Evolutionary conservation across 371 early-diverging fungal genomes (phyloP).

Genomic region (Synchytrium microbalum): DNA sequence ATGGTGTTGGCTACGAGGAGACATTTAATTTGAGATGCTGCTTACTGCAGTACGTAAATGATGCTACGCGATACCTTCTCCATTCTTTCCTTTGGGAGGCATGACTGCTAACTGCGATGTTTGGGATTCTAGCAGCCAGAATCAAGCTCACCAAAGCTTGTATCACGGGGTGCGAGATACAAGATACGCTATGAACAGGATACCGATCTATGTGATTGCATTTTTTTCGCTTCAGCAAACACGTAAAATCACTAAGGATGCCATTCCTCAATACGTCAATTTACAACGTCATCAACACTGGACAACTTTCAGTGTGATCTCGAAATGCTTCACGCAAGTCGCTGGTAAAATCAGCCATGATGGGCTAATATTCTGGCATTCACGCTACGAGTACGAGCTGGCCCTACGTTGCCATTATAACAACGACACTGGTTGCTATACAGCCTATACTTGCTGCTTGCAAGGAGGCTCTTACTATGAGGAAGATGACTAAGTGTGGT

Average conservation of each 20-base stretch:
- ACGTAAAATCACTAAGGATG: background rate
- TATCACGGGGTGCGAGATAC: too few species aligned
- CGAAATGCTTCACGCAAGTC: background rate
- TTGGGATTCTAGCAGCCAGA: too few species aligned
- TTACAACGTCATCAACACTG: background rate
- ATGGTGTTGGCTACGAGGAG: slow-evolving; percentile 12
- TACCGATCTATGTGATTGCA: background rate
- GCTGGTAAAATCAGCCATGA: slow-evolving; percentile 45
- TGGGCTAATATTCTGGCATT: slow-evolving; percentile 55
- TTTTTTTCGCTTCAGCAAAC: background rate
- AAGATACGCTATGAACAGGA: background rate
- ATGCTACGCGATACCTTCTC: background rate
- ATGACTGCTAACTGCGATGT: background rate
- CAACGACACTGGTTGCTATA: slow-evolving; percentile 44
- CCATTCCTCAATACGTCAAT: background rate
- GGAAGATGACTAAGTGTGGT: slow-evolving; percentile 19
- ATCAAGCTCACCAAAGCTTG: too few species aligned
- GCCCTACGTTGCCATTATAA: slow-evolving; percentile 60
- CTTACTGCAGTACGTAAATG: background rate
- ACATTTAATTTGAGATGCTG: background rate
- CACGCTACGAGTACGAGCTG: slow-evolving; percentile 51
- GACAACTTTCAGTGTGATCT: background rate
- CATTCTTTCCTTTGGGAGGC: background rate
- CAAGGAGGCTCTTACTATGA: slow-evolving; percentile 44
- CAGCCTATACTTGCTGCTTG: slow-evolving; percentile 59